These are phyloP conservation scores for Cenchrus purpureus DNA, from an alignment of 176 grass and related monocot genomes.

Conservation along the genomic window DNA sequence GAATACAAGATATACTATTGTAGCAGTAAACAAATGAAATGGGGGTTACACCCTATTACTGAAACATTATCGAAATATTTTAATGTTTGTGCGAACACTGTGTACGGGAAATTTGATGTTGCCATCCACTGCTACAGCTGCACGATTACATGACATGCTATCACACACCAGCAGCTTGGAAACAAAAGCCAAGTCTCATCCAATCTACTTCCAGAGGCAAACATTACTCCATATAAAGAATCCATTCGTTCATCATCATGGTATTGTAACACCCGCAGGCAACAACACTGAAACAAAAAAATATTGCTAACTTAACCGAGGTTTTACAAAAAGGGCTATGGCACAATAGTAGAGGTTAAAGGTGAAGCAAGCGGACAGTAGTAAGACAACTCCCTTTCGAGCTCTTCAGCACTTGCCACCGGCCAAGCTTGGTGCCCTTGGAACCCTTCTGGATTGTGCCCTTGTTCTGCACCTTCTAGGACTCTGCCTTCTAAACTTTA, in stretches of 20 bases:
- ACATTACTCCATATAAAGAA: background rate
- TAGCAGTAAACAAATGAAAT: too few species aligned
- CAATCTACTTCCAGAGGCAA: background rate
- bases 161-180: too few species aligned
- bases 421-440: conserved; percentile 52
- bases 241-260: background rate
- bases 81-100: too few species aligned
- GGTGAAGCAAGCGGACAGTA: background rate
- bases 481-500: background rate
- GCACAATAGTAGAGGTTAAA: background rate
- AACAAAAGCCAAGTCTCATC: background rate
- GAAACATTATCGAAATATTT: too few species aligned
- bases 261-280: too few species aligned
- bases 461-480: conserved; percentile 43
- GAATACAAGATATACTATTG: too few species aligned
- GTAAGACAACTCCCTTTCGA: too few species aligned
- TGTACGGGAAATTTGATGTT: too few species aligned
- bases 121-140: too few species aligned
- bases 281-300: background rate
- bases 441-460: conserved; percentile 27
- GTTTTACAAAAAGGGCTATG: background rate
- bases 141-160: too few species aligned
- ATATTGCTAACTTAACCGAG: background rate
- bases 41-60: too few species aligned
- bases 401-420: conserved; percentile 49